A percentile compares a stretch with the other conserved stretches of the same genome.
These are phyloP conservation scores for Stromatinia cepivora DNA, from an alignment of 2,329 filamentous ascomycete species.

Conservation along the genomic window DNA sequence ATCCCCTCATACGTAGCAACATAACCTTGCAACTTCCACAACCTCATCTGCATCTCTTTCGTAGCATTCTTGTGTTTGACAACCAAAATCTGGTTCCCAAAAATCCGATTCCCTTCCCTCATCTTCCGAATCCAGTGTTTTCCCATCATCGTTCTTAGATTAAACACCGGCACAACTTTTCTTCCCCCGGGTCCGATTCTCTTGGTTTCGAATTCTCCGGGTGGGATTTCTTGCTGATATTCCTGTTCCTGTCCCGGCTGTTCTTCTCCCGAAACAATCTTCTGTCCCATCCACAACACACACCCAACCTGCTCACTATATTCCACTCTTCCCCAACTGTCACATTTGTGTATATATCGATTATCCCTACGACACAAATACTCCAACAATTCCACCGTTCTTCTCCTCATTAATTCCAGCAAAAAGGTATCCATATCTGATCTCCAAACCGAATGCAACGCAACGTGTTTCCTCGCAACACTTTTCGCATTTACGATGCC, in stretches of 20 bases:
- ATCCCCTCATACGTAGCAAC: slow-evolving; percentile 37
- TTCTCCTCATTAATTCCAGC: slow-evolving; percentile 51
- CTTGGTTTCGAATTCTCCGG: slow-evolving; percentile 49
- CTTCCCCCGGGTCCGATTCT: slow-evolving; percentile 39
- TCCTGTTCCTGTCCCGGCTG: slow-evolving; percentile 1
- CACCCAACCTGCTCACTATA: slow-evolving; percentile 39
- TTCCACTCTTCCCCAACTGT: slow-evolving; percentile 48
- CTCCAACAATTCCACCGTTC: slow-evolving; percentile 50
- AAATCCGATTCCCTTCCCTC: slow-evolving; percentile 34
- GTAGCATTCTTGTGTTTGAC: slow-evolving; percentile 46
- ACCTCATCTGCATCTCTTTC: slow-evolving; percentile 48
- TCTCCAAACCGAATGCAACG: slow-evolving; percentile 45
- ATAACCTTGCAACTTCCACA: slow-evolving; percentile 63
- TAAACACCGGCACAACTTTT: slow-evolving; percentile 51
- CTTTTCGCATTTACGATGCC: not conserved
- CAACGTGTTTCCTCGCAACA: slow-evolving; percentile 1
- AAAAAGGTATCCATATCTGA: slow-evolving; percentile 57
- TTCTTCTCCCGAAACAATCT: not conserved
- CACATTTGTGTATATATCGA: slow-evolving; percentile 47
- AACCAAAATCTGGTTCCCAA: slow-evolving; percentile 44
- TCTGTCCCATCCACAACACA: slow-evolving; percentile 35
- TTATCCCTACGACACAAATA: slow-evolving; percentile 42
- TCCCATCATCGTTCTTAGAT: slow-evolving; percentile 54
- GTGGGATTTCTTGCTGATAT: slow-evolving; percentile 30
- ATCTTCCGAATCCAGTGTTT: slow-evolving; percentile 47